Conservation (phyloP, 768 basidiomycete species). For the Leucosporidium creatinivorum region DNA sequence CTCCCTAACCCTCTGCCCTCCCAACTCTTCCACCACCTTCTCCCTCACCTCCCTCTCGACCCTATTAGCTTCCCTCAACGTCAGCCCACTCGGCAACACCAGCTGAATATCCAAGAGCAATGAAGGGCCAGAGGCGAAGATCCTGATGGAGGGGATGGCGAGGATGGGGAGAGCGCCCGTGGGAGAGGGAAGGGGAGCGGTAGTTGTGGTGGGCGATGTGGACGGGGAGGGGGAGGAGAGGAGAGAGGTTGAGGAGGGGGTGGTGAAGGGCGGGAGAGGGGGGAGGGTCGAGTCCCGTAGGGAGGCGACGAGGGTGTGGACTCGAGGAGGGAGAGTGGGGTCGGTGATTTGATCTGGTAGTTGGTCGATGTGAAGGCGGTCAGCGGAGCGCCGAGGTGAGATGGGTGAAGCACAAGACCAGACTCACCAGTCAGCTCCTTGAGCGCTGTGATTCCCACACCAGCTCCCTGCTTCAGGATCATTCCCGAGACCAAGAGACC, state of each 20-base stretch:
- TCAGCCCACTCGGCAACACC: conserved; percentile 55
- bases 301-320: conserved; percentile 55
- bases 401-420: not conserved
- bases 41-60: conserved; percentile 57
- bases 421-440: conserved; percentile 30
- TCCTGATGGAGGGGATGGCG: conserved; percentile 50
- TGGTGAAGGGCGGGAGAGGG: conserved; percentile 41
- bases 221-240: conserved; percentile 25
- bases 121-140: conserved; percentile 68
- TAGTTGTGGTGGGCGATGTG: conserved; percentile 59
- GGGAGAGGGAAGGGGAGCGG: conserved; percentile 69
- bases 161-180: conserved; percentile 41
- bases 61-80: conserved; percentile 53
- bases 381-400: conserved; percentile 4
- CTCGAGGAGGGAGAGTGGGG: conserved; percentile 75
- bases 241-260: conserved; percentile 4
- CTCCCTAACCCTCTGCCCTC: conserved; percentile 22
- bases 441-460: conserved; percentile 32
- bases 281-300: conserved; percentile 57
- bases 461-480: conserved; percentile 37
- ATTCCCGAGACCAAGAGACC: conserved; percentile 49
- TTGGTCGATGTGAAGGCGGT: not conserved
- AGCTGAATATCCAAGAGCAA: conserved; percentile 77
- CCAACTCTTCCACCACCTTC: conserved; percentile 1
- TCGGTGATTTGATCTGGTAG: conserved; percentile 71